A percentile compares a stretch with the other conserved stretches of the same genome.
Evolutionary conservation across 169 alveolate species (phyloP).

Genomic region (Amoebophrya sp.): DNA sequence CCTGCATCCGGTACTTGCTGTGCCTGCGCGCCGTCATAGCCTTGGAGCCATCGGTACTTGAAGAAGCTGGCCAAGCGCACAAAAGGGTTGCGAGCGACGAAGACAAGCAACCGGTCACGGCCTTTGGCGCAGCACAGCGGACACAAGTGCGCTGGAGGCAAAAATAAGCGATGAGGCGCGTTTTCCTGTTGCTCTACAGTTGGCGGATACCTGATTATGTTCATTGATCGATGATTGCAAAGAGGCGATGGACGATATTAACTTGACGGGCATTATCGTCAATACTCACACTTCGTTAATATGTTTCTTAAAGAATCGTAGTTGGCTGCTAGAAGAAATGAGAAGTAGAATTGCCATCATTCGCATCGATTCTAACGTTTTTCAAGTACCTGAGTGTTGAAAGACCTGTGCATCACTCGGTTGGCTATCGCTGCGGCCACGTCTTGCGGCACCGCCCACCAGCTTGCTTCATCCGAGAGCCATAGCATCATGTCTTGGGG

Average conservation of each 20-base stretch:
- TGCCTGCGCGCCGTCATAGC: not conserved
- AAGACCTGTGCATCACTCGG: constrained; percentile 20
- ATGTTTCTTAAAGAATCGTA: too few relatives aligned
- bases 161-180: not conserved
- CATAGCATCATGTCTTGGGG: not conserved
- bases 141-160: not conserved
- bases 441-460: not conserved
- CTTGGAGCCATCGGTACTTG: constrained; percentile 22
- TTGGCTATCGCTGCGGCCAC: not conserved
- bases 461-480: not conserved
- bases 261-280: too few relatives aligned
- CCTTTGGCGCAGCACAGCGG: constrained; percentile 13
- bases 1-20: not conserved
- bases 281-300: too few relatives aligned
- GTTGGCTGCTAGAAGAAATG: too few relatives aligned
- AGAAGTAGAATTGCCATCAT: too few relatives aligned
- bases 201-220: too few relatives aligned
- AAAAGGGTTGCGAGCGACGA: not conserved
- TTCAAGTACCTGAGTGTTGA: too few relatives aligned
- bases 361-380: too few relatives aligned
- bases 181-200: not conserved
- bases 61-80: constrained; percentile 2
- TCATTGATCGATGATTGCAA: too few relatives aligned
- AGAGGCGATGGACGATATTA: too few relatives aligned
- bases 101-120: not conserved